Base-by-base conservation (phyloP, 768 basidiomycete species). In the Termitomyces sp. region DNA sequence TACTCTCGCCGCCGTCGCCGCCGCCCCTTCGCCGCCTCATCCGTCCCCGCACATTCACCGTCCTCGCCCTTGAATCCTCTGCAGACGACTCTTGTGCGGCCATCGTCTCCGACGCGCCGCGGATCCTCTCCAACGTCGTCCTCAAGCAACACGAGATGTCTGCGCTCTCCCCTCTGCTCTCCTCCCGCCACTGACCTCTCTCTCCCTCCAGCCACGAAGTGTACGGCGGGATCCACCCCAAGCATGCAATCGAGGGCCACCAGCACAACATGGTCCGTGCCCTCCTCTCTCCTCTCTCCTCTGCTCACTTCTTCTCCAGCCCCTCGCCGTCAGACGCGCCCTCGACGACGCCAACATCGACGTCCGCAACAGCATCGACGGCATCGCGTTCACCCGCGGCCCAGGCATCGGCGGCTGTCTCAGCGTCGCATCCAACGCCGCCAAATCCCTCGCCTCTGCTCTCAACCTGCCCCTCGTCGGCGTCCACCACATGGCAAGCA, bases 21-120 rank as follows among this genome's bases (percentile, higher is more conserved):
- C 21, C 35, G 40, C 32, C 44, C 23, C 38, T 52, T 10, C 48
- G 48, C 14, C 48, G 48, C 38, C 23, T 50, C 59, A 34, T 35
- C 21, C 27, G 56, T 29, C 69, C 70, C 32, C 52, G 51, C 23
- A 0, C 34, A 1, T 85, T 90, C 65, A 89, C 83, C 1, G 84
- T 91, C 14, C 79, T 92, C 8, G 89, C 84, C 8, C 65, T 96
- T 37, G 95, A 97, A 71, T 87, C 88, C 1, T 95, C 92, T 12
- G 93, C 94, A 14, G 96, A 99, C 69, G 97, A 98, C 67, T 91
- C 94, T 1, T 96, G 94, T 64, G 92, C 87, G 16, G 89, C 95
- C 0, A 78, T 98, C 49, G 89, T 99, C 35, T 81, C 83, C 19
- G 89, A 87, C 1, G 74, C 81, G 8, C 80, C 84, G 19, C 65